These are phyloP conservation scores for Monilinia aucupariae DNA, from an alignment of 2,329 filamentous ascomycete genomes.

Conservation along the genomic window DNA sequence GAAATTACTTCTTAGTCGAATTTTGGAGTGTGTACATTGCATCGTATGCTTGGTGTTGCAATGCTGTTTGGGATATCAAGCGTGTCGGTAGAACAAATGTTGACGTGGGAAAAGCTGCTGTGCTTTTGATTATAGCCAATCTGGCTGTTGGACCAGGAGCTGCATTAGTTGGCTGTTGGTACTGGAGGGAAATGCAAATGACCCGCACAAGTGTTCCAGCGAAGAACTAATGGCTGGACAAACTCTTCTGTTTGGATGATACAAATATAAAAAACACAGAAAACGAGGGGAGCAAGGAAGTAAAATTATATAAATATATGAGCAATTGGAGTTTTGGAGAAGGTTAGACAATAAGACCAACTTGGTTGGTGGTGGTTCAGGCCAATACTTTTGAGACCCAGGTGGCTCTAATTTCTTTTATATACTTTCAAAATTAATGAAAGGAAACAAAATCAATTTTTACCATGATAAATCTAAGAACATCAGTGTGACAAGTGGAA, in stretches of 20 bases:
- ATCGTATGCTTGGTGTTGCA: neutral
- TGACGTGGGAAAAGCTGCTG: constrained; percentile 4
- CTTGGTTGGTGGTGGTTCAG: neutral
- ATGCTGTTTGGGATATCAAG: constrained; percentile 9
- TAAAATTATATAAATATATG: neutral
- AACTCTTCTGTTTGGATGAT: neutral
- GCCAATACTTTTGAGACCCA: neutral
- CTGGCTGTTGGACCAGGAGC: neutral
- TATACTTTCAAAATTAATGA: neutral
- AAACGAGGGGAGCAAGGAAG: neutral
- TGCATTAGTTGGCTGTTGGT: constrained; percentile 12
- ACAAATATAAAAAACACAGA: neutral
- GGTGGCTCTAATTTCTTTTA: neutral
- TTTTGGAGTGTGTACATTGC: constrained; percentile 5
- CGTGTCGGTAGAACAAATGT: neutral
- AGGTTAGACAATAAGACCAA: neutral
- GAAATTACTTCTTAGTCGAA: neutral
- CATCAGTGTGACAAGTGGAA: neutral
- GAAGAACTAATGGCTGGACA: neutral
- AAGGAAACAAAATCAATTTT: neutral
- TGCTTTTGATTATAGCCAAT: neutral
- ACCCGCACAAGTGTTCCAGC: neutral
- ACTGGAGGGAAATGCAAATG: constrained; percentile 9
- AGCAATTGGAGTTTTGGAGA: no score
- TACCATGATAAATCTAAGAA: neutral